These are phyloP conservation scores for Epicoccum sorghinum DNA, from an alignment of 2,329 filamentous ascomycete species.

Conservation along the genomic window DNA sequence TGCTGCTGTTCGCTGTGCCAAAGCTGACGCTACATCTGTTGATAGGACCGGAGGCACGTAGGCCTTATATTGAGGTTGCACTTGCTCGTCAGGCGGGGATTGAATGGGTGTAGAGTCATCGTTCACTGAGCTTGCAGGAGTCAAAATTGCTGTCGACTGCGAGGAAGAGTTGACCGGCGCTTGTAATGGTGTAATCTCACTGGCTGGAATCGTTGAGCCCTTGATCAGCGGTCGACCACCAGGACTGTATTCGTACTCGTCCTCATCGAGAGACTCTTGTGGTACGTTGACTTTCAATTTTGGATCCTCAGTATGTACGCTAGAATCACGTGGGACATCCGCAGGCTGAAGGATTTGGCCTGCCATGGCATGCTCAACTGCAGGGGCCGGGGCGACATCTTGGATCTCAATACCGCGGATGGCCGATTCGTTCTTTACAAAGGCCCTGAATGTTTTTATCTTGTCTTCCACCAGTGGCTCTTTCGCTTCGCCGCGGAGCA, in stretches of 20 bases:
- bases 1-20: constrained; percentile 33
- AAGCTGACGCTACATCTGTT: constrained; percentile 16
- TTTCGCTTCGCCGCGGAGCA: constrained; percentile 59
- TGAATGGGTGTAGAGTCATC: constrained; percentile 43
- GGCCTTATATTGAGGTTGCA: constrained; percentile 39
- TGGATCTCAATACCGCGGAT: constrained; percentile 54
- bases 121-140: constrained; percentile 44
- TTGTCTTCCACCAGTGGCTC: constrained; percentile 57
- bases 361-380: constrained; percentile 3
- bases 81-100: constrained; percentile 33
- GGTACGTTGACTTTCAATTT: constrained; percentile 27
- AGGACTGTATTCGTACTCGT: constrained; percentile 55
- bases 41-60: constrained; percentile 35
- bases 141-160: constrained; percentile 40
- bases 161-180: constrained; percentile 27
- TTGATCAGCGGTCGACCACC: constrained; percentile 58
- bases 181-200: constrained; percentile 22
- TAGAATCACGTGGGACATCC: constrained; percentile 9
- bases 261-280: constrained; percentile 12
- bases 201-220: constrained; percentile 6
- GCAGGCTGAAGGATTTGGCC: constrained; percentile 7
- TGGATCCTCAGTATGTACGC: constrained; percentile 14
- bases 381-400: constrained; percentile 27
- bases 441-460: constrained; percentile 59
- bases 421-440: constrained; percentile 47